Percentiles rank a stretch among this genome's conserved stretches.
Evolutionary conservation across 805 yeast species (phyloP).

Genomic region (Candida pseudofarinosa): DNA sequence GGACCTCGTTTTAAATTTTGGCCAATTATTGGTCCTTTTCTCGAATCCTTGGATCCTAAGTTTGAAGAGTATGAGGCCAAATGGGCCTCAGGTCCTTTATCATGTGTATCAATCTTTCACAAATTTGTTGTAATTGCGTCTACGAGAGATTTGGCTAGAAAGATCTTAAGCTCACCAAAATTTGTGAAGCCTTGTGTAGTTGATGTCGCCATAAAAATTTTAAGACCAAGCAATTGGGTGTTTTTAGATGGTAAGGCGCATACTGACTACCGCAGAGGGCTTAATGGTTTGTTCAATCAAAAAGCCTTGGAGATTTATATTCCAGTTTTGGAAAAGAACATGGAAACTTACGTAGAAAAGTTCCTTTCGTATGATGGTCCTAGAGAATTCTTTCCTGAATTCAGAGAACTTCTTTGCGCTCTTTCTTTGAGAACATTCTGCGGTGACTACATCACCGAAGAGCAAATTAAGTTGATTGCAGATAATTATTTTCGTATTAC

Average conservation of each 20-base stretch:
- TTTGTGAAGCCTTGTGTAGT: conserved; percentile 97
- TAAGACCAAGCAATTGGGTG: conserved; percentile 97
- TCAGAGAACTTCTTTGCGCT: conserved; percentile 96
- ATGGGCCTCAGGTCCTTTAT: conserved; percentile 91
- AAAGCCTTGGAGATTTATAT: conserved; percentile 79
- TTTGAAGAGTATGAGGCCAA: conserved; percentile 89
- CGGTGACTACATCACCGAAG: conserved; percentile 91
- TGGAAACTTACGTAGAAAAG: conserved; percentile 73
- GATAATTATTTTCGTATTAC: conserved; percentile 91
- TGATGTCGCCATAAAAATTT: conserved; percentile 90
- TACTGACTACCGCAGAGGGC: conserved; percentile 83
- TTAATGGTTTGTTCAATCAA: conserved; percentile 85
- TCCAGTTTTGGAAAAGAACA: conserved; percentile 78
- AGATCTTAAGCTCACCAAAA: conserved; percentile 76
- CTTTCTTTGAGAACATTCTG: conserved; percentile 89
- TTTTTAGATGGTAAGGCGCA: conserved; percentile 95
- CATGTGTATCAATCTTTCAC: conserved; percentile 97
- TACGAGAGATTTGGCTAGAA: conserved; percentile 81
- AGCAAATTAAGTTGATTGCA: conserved; percentile 81
- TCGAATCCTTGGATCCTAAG: conserved; percentile 92
- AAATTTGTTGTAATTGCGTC: conserved; percentile 95
- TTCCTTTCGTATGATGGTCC: conserved; percentile 67
- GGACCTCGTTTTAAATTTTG: conserved; percentile 86
- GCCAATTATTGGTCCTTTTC: conserved; percentile 95
- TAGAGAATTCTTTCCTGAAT: conserved; percentile 79